Conservation (phyloP, 75 land plant species). For the Cupressus sempervirens region DNA sequence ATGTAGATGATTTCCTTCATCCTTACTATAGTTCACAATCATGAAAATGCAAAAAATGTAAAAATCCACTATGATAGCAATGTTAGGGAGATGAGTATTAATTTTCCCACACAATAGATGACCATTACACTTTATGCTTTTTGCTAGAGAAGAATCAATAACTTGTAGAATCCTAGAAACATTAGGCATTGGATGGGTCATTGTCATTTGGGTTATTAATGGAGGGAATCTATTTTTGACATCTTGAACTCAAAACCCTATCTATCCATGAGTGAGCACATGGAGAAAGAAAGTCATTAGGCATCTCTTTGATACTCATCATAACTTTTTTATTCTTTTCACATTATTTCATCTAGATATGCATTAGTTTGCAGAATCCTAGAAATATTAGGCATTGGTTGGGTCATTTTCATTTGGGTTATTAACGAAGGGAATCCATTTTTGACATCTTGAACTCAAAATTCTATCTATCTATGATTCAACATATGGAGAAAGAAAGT, state of each 20-base stretch:
- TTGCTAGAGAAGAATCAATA: not conserved
- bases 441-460: not conserved
- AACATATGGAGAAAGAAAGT: no score
- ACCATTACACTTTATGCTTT: not conserved
- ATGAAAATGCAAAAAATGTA: not conserved
- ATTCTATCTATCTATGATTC: no score
- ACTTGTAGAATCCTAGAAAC: not conserved
- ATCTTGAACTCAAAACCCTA: not conserved
- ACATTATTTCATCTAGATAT: not conserved
- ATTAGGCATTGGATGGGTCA: not conserved
- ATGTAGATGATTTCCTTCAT: not conserved
- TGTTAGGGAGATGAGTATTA: not conserved
- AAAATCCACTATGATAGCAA: not conserved
- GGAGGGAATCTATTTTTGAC: not conserved
- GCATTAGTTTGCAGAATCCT: not conserved
- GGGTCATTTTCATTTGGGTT: not conserved
- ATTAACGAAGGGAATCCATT: not conserved
- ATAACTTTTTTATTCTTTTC: not conserved
- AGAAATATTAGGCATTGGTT: not conserved
- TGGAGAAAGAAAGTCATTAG: not conserved
- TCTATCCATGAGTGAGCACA: not conserved
- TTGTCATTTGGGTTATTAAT: not conserved
- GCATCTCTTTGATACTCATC: not conserved
- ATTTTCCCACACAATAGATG: not conserved
- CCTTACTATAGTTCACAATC: not conserved